phyloP scores from a whole-genome alignment of 345 rosid genomes.

The Pseudoturritis turrita region DNA sequence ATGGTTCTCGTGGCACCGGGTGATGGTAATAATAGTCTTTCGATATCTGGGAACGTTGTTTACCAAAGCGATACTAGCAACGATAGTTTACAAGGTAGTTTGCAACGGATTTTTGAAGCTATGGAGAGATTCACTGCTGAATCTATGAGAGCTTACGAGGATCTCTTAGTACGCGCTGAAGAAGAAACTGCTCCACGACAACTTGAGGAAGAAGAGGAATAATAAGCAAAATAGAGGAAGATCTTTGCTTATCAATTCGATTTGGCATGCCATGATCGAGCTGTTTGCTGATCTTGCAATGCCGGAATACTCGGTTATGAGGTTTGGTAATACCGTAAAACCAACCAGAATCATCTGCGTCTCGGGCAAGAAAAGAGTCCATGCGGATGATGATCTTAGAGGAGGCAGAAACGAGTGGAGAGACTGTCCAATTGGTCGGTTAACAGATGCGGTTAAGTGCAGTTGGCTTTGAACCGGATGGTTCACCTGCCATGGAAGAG shows the following conservation, averaged over 20 bases:
- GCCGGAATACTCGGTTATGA: not conserved
- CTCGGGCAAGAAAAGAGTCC: not conserved
- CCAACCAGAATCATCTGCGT: not conserved
- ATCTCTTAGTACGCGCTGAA: constrained; percentile 65
- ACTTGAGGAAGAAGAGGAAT: constrained; percentile 37
- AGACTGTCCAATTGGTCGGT: not conserved
- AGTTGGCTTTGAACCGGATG: constrained; percentile 13
- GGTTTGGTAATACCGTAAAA: not conserved
- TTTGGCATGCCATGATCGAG: not conserved
- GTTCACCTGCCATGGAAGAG: constrained; percentile 11
- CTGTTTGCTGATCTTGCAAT: constrained; percentile 18
- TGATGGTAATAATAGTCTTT: constrained; percentile 22
- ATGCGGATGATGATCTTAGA: not conserved
- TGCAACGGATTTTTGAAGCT: constrained; percentile 74
- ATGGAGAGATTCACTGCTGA: constrained; percentile 80
- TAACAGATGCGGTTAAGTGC: not conserved
- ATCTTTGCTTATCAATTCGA: constrained; percentile 1
- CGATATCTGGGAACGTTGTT: constrained; percentile 39
- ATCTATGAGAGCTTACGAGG: constrained; percentile 67
- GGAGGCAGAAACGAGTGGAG: not conserved
- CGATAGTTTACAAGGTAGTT: constrained; percentile 60
- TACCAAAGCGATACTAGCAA: constrained; percentile 74
- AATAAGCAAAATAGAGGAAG: constrained; percentile 1
- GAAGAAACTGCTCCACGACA: constrained; percentile 53
- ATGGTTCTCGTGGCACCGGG: constrained; percentile 41